Percentiles rank a stretch among this genome's conserved stretches.
Evolutionary conservation across 495 filamentous ascomycete genomes (phyloP).

Genomic region (Penicillium manginii): DNA sequence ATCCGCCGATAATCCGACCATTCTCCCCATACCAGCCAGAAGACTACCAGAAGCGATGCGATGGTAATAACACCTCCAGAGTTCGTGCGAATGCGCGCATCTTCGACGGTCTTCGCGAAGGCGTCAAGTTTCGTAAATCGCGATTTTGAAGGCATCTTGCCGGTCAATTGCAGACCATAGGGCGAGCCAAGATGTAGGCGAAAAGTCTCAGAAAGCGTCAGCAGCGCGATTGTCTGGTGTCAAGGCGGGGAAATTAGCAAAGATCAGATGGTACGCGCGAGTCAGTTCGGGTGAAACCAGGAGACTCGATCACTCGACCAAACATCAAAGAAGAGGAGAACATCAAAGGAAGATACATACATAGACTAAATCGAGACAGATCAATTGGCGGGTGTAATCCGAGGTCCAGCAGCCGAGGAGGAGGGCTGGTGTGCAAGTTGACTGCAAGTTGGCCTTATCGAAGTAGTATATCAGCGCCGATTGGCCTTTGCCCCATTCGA

Average conservation of each 20-base stretch:
- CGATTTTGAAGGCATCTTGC: conserved; percentile 62
- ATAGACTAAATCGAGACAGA: conserved; percentile 11
- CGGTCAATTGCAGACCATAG: conserved; percentile 36
- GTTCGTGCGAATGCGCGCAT: conserved; percentile 96
- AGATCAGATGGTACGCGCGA: conserved; percentile 22
- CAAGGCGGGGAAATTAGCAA: conserved; percentile 14
- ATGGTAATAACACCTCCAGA: conserved; percentile 95
- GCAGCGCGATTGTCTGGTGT: conserved; percentile 9
- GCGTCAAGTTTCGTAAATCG: conserved; percentile 96
- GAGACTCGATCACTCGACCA: not conserved
- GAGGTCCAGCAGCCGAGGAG: conserved; percentile 13
- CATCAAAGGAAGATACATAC: conserved; percentile 2
- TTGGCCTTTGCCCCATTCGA: conserved; percentile 15
- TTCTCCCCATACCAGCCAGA: conserved; percentile 92
- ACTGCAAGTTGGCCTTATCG: conserved; percentile 31
- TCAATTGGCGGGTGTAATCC: conserved; percentile 10
- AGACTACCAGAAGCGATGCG: conserved; percentile 78
- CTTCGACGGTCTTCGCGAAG: conserved; percentile 98
- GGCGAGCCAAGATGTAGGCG: conserved; percentile 9
- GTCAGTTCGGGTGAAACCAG: not conserved
- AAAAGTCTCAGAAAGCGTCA: conserved; percentile 6
- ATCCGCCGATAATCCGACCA: conserved; percentile 91
- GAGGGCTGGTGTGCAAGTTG: conserved; percentile 10
- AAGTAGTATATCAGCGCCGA: conserved; percentile 12
- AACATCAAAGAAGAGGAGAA: not conserved